Base-by-base conservation (phyloP, 768 basidiomycete genomes). In the Tricholoma flavovirens region DNA sequence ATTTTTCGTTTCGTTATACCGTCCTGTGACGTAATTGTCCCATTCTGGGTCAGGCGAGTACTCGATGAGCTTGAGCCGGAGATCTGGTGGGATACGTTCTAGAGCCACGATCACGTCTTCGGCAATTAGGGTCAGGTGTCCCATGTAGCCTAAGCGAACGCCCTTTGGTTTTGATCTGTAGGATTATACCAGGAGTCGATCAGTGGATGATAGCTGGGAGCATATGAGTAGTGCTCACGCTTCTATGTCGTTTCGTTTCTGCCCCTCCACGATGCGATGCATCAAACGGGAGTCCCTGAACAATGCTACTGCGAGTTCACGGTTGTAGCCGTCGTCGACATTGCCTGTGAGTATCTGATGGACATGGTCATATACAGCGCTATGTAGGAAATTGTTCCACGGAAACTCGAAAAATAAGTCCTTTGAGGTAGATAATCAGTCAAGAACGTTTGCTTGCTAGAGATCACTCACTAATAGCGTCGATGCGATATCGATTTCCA, bases 381-480 rank as follows among this genome's bases (percentile, higher is more conserved):
- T 93, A 68, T 99, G 97, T 29, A 98, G 73, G 69, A 98, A 98
- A 67, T 98, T 98, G 72, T 99, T 98, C 88, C 91, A 93, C 0
- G 95, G 94, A 64, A 88, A 97, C 58, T 89, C 87, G 67, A 98
- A 98, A 77, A 98, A 98, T 35, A 98, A 77, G 63, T 95, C 90
- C 93, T 96, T 63, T 45, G n/a, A n/a, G 51, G 17, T 22, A 49
- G 6, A 21, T 21, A 48, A 35, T 30, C 12, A 42, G 22, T 10
- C 5, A 55, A 38, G 53, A 56, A 21, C 32, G 9, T 21, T 19
- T 54, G 42, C 49, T 51, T 38, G 36, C 51, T 17, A 45, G n/a
- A 36, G 17, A 57, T 11, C 11, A 73, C 88, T 64, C 59, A 94
- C 94, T 62, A 98, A 75, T 59, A 98, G 74, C 1, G 86, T 87